A percentile compares a stretch with the other conserved stretches of the same genome.
phyloP scores from a whole-genome alignment of 108 stramenopile genomes.

The Pseudonitzschia pungens region DNA sequence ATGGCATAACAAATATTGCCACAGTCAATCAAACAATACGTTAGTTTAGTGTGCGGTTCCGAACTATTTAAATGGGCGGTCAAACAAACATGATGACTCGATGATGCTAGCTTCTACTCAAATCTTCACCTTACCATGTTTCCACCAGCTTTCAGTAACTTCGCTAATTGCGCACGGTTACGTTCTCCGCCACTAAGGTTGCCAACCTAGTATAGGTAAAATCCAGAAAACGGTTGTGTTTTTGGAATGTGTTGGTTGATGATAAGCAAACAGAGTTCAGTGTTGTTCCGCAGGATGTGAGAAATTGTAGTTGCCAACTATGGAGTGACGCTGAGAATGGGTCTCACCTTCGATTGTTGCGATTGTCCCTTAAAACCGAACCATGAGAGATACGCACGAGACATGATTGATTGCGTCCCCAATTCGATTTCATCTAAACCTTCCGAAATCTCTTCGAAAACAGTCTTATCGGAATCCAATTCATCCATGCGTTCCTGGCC shows the following conservation, averaged over 20 bases:
- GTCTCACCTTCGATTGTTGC: conserved; percentile 69
- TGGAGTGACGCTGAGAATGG: background rate
- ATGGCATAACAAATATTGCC: conserved; percentile 7
- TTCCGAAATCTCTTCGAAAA: conserved; percentile 86
- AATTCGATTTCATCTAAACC: conserved; percentile 86
- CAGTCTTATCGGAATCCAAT: conserved; percentile 81
- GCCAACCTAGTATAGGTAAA: conserved; percentile 41
- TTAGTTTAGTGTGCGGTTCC: background rate
- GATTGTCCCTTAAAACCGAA: conserved; percentile 89
- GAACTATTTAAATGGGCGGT: background rate
- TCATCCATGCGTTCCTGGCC: conserved; percentile 94
- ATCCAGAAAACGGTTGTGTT: too few relatives aligned
- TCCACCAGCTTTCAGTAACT: conserved; percentile 82
- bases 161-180: conserved; percentile 92
- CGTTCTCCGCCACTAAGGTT: conserved; percentile 92
- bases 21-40: background rate
- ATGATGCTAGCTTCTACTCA: background rate
- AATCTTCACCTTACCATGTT: conserved; percentile 34
- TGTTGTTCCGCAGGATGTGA: background rate
- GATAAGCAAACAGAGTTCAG: background rate
- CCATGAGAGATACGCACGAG: conserved; percentile 88
- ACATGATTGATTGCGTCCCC: conserved; percentile 71
- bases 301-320: background rate
- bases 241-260: too few relatives aligned
- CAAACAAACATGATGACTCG: background rate